These are phyloP conservation scores for Solanum aculeatissimum DNA, from an alignment of 305 asterid species.

Conservation along the genomic window DNA sequence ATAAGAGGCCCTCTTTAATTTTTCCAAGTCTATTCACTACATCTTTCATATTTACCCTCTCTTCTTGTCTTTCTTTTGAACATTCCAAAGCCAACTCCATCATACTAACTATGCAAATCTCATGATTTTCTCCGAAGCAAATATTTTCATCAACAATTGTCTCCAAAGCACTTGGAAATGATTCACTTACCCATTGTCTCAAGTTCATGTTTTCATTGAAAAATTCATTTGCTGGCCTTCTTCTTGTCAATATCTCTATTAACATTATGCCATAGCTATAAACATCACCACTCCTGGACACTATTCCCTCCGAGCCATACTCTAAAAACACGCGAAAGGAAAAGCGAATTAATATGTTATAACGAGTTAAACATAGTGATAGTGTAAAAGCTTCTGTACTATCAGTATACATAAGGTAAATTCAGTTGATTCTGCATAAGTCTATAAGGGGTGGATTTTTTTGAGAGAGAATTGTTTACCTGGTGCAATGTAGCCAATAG, in stretches of 20 bases:
- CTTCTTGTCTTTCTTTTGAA: slow-evolving; percentile 11
- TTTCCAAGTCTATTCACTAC: slow-evolving; percentile 10
- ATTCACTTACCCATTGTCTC: neutral
- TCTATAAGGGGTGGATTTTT: neutral
- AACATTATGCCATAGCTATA: slow-evolving; percentile 20
- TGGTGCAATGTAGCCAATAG: neutral
- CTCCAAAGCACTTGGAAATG: slow-evolving; percentile 5
- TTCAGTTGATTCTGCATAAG: neutral
- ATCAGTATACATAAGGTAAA: neutral
- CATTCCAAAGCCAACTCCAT: slow-evolving; percentile 24
- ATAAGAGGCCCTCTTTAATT: slow-evolving; percentile 1
- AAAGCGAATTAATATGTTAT: neutral
- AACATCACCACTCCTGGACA: slow-evolving; percentile 14
- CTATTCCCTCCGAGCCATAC: slow-evolving; percentile 19
- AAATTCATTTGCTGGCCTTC: slow-evolving; percentile 8
- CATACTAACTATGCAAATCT: neutral
- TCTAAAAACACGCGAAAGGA: neutral
- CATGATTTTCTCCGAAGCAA: neutral
- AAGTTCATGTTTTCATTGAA: slow-evolving; percentile 1
- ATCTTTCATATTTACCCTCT: slow-evolving; percentile 19
- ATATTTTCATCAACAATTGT: slow-evolving; percentile 2
- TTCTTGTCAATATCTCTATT: slow-evolving; percentile 11
- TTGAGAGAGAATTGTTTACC: neutral
- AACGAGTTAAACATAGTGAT: neutral
- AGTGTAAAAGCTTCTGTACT: neutral